Percentiles rank a stretch among this genome's conserved stretches.
Evolutionary conservation across 768 basidiomycete genomes (phyloP).

Genomic region (Boletus edulis): DNA sequence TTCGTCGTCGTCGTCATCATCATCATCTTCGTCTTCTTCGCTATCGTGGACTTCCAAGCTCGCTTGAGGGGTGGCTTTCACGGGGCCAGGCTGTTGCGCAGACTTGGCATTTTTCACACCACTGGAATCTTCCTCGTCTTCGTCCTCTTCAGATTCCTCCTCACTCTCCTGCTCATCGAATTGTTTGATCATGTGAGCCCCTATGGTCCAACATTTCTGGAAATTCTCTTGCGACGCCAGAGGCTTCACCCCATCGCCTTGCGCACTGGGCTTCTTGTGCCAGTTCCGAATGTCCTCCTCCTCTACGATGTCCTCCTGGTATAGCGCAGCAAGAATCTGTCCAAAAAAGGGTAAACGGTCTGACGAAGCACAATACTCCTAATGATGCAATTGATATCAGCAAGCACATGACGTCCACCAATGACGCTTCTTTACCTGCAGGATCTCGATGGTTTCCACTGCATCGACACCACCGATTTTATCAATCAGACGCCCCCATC

Average conservation of each 20-base stretch:
- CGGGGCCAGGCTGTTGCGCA: neutral
- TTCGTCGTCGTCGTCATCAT: neutral
- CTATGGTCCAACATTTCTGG: constrained; percentile 66
- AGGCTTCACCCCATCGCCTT: constrained; percentile 46
- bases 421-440: constrained; percentile 55
- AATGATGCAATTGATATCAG: neutral
- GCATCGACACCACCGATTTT: constrained; percentile 81
- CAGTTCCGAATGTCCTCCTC: constrained; percentile 89
- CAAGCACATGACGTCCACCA: neutral
- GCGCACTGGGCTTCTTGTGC: constrained; percentile 60
- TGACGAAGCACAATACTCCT: constrained; percentile 68
- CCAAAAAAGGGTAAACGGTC: constrained; percentile 73
- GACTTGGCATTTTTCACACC: constrained; percentile 3
- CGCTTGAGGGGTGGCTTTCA: neutral
- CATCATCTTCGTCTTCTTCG: constrained; percentile 3
- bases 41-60: constrained; percentile 3
- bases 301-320: constrained; percentile 89
- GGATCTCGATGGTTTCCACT: constrained; percentile 71
- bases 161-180: constrained; percentile 76
- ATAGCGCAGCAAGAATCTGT: constrained; percentile 79
- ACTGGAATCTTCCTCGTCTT: neutral
- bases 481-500: constrained; percentile 85
- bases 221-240: constrained; percentile 50
- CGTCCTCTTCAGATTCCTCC: constrained; percentile 35
- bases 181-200: constrained; percentile 74